Conservation (phyloP, 2,329 filamentous ascomycete genomes). For the Trichophyton benhamiae region DNA sequence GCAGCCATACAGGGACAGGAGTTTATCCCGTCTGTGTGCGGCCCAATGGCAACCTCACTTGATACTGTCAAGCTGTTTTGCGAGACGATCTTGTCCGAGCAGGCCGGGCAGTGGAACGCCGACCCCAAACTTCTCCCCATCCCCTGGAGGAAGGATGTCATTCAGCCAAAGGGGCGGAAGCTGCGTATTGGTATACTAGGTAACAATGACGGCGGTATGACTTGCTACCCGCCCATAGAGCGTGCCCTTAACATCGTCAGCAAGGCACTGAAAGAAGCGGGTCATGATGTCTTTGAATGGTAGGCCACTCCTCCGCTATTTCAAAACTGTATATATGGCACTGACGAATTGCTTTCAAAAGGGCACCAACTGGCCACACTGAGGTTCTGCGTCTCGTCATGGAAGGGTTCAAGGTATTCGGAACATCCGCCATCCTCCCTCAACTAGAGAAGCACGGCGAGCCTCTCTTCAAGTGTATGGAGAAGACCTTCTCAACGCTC, state of each 20-base stretch:
- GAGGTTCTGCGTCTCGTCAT: conserved; percentile 21
- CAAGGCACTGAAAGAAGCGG: conserved; percentile 23
- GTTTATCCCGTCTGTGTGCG: conserved; percentile 29
- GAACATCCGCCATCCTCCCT: conserved; percentile 25
- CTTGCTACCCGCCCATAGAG: conserved; percentile 28
- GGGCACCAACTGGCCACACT: conserved; percentile 23
- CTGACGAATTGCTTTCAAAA: conserved; percentile 6
- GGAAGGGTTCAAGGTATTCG: conserved; percentile 23
- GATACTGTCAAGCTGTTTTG: conserved; percentile 26
- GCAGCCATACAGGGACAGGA: conserved; percentile 29
- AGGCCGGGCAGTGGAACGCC: conserved; percentile 25
- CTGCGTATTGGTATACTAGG: conserved; percentile 29
- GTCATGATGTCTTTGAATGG: conserved; percentile 29
- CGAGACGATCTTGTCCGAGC: conserved; percentile 24
- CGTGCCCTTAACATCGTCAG: conserved; percentile 25
- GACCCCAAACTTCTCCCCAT: conserved; percentile 30
- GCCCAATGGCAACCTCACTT: conserved; percentile 28
- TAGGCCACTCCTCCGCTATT: background rate
- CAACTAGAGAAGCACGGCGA: conserved; percentile 18
- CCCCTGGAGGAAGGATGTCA: conserved; percentile 26
- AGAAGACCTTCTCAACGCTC: conserved; percentile 4
- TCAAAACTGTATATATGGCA: conserved; percentile 8
- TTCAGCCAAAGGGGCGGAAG: conserved; percentile 25
- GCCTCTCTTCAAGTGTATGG: conserved; percentile 17
- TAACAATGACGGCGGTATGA: conserved; percentile 25